Evolutionary conservation across 192 early-diverging fungal species (phyloP).

Genomic region (Backusella psychrophila): DNA sequence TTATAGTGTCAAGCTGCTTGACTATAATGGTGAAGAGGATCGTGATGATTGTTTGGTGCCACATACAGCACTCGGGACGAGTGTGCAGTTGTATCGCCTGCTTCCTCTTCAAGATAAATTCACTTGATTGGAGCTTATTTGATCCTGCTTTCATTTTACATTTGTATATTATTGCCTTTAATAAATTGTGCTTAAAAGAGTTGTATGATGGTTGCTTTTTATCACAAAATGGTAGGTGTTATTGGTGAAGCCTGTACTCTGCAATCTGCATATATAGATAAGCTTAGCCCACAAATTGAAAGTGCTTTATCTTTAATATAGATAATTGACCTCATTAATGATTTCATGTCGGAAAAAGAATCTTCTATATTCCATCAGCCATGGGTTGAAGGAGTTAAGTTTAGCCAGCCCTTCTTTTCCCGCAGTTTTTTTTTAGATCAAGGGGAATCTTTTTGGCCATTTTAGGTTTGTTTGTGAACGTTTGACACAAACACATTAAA

Average conservation of each 20-base stretch:
- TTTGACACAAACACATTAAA: background rate
- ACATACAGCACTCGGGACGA: background rate
- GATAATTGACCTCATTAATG: too few species aligned
- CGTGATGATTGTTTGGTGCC: constrained; percentile 17
- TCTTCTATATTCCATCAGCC: background rate
- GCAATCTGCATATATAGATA: too few species aligned
- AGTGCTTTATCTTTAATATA: too few species aligned
- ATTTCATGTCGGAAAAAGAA: background rate
- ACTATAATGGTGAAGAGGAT: background rate
- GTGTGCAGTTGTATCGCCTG: constrained; percentile 26
- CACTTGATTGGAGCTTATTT: background rate
- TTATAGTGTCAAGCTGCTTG: constrained; percentile 26
- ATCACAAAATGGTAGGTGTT: too few species aligned
- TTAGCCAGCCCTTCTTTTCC: background rate
- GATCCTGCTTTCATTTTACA: background rate
- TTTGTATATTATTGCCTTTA: background rate
- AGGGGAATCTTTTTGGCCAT: background rate
- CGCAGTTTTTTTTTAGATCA: background rate
- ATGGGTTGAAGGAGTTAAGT: background rate
- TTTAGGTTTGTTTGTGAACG: background rate
- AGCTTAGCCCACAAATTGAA: too few species aligned
- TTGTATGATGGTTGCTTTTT: too few species aligned
- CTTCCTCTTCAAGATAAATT: background rate
- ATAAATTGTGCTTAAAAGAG: background rate
- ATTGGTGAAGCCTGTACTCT: too few species aligned